Percentiles rank a stretch among this genome's conserved stretches.
Conservation (phyloP, 2,329 filamentous ascomycete species). For the Fusarium sp. region DNA sequence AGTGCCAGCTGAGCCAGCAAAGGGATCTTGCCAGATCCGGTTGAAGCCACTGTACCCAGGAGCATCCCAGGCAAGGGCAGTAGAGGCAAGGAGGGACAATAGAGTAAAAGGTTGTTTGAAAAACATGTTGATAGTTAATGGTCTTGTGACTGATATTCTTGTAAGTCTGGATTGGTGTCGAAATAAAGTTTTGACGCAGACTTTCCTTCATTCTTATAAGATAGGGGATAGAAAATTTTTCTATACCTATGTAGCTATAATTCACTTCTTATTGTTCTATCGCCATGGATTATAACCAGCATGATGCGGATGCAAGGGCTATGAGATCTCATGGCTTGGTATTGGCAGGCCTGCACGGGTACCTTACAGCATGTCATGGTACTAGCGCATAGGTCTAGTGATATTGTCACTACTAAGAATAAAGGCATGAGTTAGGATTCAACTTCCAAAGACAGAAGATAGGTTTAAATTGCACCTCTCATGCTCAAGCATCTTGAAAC, state of each 20-base stretch:
- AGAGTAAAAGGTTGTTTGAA: neutral
- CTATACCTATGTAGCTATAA: neutral
- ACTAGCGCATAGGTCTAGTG: conserved; percentile 1
- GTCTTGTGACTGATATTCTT: neutral
- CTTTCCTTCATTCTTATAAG: neutral
- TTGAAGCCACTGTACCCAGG: conserved; percentile 58
- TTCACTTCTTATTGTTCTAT: neutral
- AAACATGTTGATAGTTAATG: conserved; percentile 3
- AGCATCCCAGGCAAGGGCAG: conserved; percentile 41
- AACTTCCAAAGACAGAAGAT: rapidly evolving
- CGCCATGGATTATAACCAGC: conserved; percentile 3
- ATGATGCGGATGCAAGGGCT: neutral
- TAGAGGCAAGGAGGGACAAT: neutral
- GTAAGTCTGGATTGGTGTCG: neutral
- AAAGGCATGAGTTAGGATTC: neutral
- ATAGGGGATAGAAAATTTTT: neutral
- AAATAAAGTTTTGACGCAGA: neutral
- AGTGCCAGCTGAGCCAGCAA: conserved; percentile 56
- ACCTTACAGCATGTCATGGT: neutral
- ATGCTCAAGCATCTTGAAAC: neutral
- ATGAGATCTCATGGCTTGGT: neutral
- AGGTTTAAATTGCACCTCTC: rapidly evolving
- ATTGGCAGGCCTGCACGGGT: neutral
- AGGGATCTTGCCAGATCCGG: conserved; percentile 61
- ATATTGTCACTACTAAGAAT: neutral